These are phyloP conservation scores for Daedalea quercina DNA, from an alignment of 768 basidiomycete genomes.

Conservation along the genomic window DNA sequence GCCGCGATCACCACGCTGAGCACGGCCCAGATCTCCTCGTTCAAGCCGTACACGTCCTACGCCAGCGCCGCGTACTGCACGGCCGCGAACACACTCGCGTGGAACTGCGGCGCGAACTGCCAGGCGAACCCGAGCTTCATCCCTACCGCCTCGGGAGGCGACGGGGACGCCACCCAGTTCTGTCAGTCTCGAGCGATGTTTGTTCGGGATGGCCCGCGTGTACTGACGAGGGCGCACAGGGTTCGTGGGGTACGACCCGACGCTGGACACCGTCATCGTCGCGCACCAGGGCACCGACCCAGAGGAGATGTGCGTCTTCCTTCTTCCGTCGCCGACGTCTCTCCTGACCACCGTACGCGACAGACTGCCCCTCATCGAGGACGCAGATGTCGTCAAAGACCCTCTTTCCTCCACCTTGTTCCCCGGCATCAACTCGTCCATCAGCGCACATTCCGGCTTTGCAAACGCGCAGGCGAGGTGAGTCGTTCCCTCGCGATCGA, in stretches of 20 bases:
- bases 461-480: conserved; percentile 36
- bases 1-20: conserved; percentile 19
- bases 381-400: conserved; percentile 32
- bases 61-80: conserved; percentile 26
- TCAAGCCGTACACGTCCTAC: conserved; percentile 24
- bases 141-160: conserved; percentile 43
- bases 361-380: conserved; percentile 35
- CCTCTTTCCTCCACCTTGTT: conserved; percentile 35
- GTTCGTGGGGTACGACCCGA: conserved; percentile 47
- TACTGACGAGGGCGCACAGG: conserved; percentile 21
- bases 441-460: conserved; percentile 45
- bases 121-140: conserved; percentile 38
- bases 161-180: conserved; percentile 35
- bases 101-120: conserved; percentile 33
- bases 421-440: conserved; percentile 35
- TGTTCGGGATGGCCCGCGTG: too few relatives aligned
- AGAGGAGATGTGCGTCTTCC: conserved; percentile 20
- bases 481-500: conserved; percentile 3
- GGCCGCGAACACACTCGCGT: conserved; percentile 17
- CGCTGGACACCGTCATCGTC: conserved; percentile 28
- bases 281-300: conserved; percentile 33
- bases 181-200: too few relatives aligned
- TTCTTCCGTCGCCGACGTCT: background rate
- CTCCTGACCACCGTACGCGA: too few relatives aligned
- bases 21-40: conserved; percentile 17